Evolutionary conservation across 2,329 filamentous ascomycete species (phyloP).

Genomic region (Macrophomina tecta): DNA sequence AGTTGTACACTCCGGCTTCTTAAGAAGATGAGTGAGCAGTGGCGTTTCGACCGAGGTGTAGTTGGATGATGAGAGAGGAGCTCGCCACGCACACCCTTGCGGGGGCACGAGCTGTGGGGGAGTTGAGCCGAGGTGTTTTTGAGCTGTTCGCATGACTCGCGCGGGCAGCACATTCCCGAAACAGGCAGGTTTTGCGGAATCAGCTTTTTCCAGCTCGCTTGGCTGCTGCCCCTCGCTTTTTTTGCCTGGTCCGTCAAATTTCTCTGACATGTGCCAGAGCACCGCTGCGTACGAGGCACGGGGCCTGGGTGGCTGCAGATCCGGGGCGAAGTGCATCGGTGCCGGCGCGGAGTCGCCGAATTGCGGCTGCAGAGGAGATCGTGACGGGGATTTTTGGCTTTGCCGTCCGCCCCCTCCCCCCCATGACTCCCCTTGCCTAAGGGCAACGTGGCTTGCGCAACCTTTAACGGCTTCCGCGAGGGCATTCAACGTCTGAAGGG

Average conservation of each 20-base stretch:
- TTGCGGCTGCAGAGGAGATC: not conserved
- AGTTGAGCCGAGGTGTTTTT: slow-evolving; percentile 9
- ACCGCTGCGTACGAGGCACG: slow-evolving; percentile 1
- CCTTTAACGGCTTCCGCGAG: not conserved
- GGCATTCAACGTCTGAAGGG: not conserved
- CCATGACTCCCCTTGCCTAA: not conserved
- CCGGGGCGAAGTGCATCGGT: not conserved
- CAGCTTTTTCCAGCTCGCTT: not conserved
- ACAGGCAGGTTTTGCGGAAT: not conserved
- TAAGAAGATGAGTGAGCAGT: not conserved
- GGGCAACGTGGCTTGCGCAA: not conserved
- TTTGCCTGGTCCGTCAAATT: not conserved
- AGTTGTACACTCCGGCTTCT: not conserved
- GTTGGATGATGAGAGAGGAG: not conserved
- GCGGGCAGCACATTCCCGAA: not conserved
- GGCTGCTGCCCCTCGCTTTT: not conserved
- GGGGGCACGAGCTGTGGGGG: slow-evolving; percentile 5
- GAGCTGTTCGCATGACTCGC: slow-evolving; percentile 3
- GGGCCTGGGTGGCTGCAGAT: not conserved
- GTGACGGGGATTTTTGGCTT: not conserved
- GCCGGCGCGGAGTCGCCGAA: not conserved
- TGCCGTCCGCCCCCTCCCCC: not conserved
- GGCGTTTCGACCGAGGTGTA: not conserved
- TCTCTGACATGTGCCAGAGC: not conserved
- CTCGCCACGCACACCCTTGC: not conserved